A percentile compares a stretch with the other conserved stretches of the same genome.
These are phyloP conservation scores for Apostasia shenzhenica DNA, from an alignment of 106 monocot species.

Conservation along the genomic window DNA sequence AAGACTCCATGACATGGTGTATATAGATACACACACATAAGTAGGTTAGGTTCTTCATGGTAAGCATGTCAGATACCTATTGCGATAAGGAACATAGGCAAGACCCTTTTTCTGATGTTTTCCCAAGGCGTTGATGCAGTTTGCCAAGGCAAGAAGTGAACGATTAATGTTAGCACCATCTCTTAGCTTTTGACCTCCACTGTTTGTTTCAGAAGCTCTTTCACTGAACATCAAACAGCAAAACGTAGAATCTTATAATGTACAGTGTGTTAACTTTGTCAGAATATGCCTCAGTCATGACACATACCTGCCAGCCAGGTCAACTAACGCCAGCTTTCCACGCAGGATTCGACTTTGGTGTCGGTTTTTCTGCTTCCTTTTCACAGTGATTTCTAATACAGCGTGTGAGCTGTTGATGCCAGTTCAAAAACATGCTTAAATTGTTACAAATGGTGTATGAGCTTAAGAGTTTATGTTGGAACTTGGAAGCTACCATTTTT, in stretches of 20 bases:
- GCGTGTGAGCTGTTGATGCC: slow-evolving; percentile 75
- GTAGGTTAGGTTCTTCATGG: no score
- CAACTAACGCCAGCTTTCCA: slow-evolving; percentile 97
- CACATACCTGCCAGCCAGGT: slow-evolving; percentile 90
- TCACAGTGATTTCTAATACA: slow-evolving; percentile 91
- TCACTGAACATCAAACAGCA: slow-evolving; percentile 44
- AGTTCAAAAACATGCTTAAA: neutral
- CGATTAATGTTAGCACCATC: slow-evolving; percentile 97
- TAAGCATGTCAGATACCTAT: slow-evolving; percentile 47
- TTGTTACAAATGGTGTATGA: no score
- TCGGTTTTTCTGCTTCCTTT: slow-evolving; percentile 65
- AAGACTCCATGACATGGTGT: neutral
- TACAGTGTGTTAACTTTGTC: no score
- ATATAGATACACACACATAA: neutral
- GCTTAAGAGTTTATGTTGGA: no score
- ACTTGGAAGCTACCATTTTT: no score
- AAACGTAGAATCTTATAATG: neutral
- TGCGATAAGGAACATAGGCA: slow-evolving; percentile 99
- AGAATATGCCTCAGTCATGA: neutral
- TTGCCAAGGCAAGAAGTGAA: slow-evolving; percentile 94
- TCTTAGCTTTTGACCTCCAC: slow-evolving; percentile 85
- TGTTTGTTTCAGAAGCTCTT: slow-evolving; percentile 93
- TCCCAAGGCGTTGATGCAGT: slow-evolving; percentile 97
- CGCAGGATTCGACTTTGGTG: slow-evolving; percentile 65
- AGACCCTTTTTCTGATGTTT: slow-evolving; percentile 97